A percentile compares a stretch with the other conserved stretches of the same genome.
Conservation (phyloP, 768 basidiomycete genomes). For the Wakefieldia striispora region DNA sequence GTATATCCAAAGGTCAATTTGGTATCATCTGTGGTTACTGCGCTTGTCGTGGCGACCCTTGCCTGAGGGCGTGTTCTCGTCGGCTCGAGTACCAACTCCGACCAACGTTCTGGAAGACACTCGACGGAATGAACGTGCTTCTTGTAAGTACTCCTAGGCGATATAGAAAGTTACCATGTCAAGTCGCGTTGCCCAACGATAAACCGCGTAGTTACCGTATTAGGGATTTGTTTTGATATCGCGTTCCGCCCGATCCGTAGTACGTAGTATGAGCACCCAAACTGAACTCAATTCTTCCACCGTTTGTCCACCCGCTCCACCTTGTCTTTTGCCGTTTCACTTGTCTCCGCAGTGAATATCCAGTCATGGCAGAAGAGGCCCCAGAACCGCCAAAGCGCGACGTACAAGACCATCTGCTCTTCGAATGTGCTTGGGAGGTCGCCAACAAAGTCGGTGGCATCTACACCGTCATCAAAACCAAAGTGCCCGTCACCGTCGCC, state of each 20-base stretch:
- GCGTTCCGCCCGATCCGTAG: constrained; percentile 9
- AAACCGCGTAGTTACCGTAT: constrained; percentile 20
- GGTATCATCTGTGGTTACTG: constrained; percentile 41
- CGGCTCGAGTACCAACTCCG: background rate
- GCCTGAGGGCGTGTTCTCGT: constrained; percentile 22
- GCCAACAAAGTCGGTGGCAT: constrained; percentile 99
- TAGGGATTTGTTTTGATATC: constrained; percentile 12
- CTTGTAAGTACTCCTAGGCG: background rate
- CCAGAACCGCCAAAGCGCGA: constrained; percentile 51
- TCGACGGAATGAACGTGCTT: background rate
- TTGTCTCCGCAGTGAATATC: constrained; percentile 2
- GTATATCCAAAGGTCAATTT: constrained; percentile 39
- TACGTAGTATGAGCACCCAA: constrained; percentile 8
- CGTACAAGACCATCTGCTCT: constrained; percentile 77
- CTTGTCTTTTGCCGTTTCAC: background rate
- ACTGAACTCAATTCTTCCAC: background rate
- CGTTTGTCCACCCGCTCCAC: background rate
- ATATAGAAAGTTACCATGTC: background rate
- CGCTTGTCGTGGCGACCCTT: constrained; percentile 33
- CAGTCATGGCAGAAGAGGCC: constrained; percentile 20
- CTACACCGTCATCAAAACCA: constrained; percentile 99
- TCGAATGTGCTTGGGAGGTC: constrained; percentile 98
- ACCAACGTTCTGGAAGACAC: too few species aligned
- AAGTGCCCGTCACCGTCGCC: constrained; percentile 95
- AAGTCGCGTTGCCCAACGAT: too few species aligned